These are phyloP conservation scores for Bremia lactucae DNA, from an alignment of 352 stramenopile species.

Conservation along the genomic window DNA sequence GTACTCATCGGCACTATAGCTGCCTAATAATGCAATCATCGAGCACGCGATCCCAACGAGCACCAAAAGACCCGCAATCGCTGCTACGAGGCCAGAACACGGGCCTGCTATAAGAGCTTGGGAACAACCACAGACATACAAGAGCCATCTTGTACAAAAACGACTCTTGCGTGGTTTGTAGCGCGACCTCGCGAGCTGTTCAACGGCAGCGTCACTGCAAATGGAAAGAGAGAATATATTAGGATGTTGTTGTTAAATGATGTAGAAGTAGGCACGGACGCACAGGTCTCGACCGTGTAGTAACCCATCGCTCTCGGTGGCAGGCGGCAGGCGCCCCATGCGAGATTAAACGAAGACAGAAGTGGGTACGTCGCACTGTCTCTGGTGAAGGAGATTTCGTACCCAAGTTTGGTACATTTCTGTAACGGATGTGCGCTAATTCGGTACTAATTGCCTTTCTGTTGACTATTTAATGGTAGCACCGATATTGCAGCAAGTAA, in stretches of 20 bases:
- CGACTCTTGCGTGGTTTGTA: slow-evolving; percentile 3
- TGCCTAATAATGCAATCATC: slow-evolving; percentile 19
- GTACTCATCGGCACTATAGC: slow-evolving; percentile 40
- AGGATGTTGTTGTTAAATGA: slow-evolving; percentile 1
- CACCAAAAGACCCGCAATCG: slow-evolving; percentile 27
- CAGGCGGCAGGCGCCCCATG: slow-evolving; percentile 14
- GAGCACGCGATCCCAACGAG: slow-evolving; percentile 30
- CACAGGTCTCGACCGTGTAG: slow-evolving; percentile 25
- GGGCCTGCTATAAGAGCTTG: slow-evolving; percentile 10
- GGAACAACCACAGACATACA: slow-evolving; percentile 19
- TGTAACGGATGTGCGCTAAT: too few relatives aligned
- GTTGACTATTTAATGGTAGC: too few relatives aligned
- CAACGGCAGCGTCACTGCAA: slow-evolving; percentile 32
- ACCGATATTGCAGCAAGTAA: too few relatives aligned
- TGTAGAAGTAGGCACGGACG: slow-evolving; percentile 5
- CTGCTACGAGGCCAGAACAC: slow-evolving; percentile 22
- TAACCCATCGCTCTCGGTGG: slow-evolving; percentile 18
- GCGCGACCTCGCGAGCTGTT: slow-evolving; percentile 24
- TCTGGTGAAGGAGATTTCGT: too few relatives aligned
- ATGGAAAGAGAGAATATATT: background rate
- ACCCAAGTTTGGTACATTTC: too few relatives aligned
- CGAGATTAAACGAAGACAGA: background rate
- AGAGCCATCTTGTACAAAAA: background rate
- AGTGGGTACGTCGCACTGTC: too few relatives aligned
- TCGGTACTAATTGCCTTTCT: too few relatives aligned